Evolutionary conservation across 2,329 filamentous ascomycete species (phyloP), one percentile per base, ranked within the genome.

Genomic region (Cladophialophora carrionii): DNA sequence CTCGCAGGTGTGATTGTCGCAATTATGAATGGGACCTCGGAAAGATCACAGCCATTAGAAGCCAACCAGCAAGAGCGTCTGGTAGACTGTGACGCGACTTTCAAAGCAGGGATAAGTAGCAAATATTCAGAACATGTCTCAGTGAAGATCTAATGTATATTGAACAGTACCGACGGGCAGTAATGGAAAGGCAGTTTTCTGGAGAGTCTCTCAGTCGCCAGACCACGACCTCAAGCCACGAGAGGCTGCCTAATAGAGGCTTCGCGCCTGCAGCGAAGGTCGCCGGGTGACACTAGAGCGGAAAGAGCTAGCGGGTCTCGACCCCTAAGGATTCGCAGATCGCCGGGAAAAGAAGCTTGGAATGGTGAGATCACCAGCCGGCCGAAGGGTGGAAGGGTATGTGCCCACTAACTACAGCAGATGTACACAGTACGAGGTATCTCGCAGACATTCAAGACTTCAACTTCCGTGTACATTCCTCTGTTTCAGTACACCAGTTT

Each of bases 1-100:
- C 46, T 51, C 26, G 57, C n/a, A 20, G 48, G 34, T n/a, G 29
- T 43, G 32, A 60, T n/a, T 26, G 55, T 56, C 26, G 60, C 37
- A 62, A 54, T 43, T 26, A 56, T 55, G 53, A 53, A 57, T 51
- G 54, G 54, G 34, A 57, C 53, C 53, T 37, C 34, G 41, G n/a
- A 48, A 53, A 61, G 59, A 65, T 56, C 56, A 57, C 60, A 60
- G 62, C 65, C 62, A 64, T 60, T 52, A 60, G 57, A 60, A 26
- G 46, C 22, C 48, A 31, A 29, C 3, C 8, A 32, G 57, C 34
- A 60, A 31, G 46, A 32, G 57, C 31, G 48, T 54, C n/a, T 29
- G 4, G 24, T n/a, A 7, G 41, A 22, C n/a, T 51, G 7, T 10
- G 57, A 31, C 29, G 17, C 20, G 29, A 32, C 10, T 53, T 41